Percentiles rank a stretch among this genome's conserved stretches.
Evolutionary conservation across 768 basidiomycete species (phyloP).

Genomic region (Lentinula edodes): DNA sequence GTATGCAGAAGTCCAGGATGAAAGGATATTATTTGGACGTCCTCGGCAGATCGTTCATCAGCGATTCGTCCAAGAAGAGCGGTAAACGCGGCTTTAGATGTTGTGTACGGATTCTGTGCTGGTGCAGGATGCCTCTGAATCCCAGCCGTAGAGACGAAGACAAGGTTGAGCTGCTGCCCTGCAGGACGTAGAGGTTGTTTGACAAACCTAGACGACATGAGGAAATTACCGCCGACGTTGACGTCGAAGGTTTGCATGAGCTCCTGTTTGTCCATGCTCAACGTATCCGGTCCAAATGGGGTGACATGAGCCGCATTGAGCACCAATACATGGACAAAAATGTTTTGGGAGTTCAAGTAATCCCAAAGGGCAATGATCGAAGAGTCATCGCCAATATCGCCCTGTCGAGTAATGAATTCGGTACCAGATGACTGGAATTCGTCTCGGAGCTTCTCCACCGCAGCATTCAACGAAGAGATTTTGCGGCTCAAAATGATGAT

Average conservation of each 20-base stretch:
- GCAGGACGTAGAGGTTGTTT: neutral
- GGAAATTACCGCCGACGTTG: slow-evolving; percentile 1
- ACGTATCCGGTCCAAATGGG: neutral
- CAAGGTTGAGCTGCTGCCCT: neutral
- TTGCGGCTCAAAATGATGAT: neutral
- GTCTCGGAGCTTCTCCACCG: neutral
- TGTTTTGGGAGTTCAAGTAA: neutral
- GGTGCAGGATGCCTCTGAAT: neutral
- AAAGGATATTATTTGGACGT: neutral
- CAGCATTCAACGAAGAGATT: neutral
- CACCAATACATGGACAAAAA: neutral
- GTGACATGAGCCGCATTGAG: neutral
- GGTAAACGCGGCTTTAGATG: neutral
- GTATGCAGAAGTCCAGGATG: neutral
- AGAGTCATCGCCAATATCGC: neutral
- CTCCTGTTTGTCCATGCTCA: neutral
- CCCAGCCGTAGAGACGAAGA: neutral
- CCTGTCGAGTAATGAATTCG: neutral
- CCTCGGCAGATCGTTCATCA: neutral
- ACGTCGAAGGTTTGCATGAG: neutral
- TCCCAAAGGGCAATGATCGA: neutral
- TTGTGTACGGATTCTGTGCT: neutral
- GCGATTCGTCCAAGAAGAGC: slow-evolving; percentile 2
- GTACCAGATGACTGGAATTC: neutral
- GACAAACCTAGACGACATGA: neutral